Conservation (phyloP, 352 stramenopile species). For the Aphanomyces stellatus region DNA sequence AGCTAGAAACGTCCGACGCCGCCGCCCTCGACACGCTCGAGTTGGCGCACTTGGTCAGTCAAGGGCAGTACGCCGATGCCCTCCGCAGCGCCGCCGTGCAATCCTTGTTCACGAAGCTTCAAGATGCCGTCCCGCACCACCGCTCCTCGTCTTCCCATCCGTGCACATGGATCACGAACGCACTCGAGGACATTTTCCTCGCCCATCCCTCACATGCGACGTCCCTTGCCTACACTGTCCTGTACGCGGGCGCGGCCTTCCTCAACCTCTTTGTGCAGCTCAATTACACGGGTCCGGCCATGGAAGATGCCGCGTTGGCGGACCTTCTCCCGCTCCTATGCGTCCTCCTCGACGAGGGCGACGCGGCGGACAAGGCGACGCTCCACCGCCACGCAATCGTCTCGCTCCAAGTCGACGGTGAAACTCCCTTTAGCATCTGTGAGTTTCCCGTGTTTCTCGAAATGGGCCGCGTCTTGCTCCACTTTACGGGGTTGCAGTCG, state of each 20-base stretch:
- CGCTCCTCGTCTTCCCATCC: constrained; percentile 27
- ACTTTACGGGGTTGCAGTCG: constrained; percentile 48
- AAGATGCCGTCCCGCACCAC: not conserved
- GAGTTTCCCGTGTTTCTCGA: constrained; percentile 64
- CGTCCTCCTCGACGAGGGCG: constrained; percentile 26
- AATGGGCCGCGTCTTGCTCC: constrained; percentile 49
- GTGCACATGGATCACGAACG: constrained; percentile 32
- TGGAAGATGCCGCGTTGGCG: constrained; percentile 39
- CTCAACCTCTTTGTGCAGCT: constrained; percentile 74
- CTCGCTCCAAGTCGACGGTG: constrained; percentile 63
- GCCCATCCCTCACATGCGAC: constrained; percentile 26
- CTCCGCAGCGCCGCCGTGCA: constrained; percentile 34
- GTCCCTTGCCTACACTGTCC: constrained; percentile 40
- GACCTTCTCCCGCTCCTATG: constrained; percentile 38
- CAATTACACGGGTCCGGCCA: constrained; percentile 72
- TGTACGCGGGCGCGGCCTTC: constrained; percentile 51
- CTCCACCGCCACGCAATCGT: constrained; percentile 50
- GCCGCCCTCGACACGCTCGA: constrained; percentile 25
- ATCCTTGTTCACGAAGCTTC: constrained; percentile 27
- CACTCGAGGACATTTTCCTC: constrained; percentile 36
- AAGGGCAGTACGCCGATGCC: constrained; percentile 51
- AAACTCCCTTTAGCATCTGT: constrained; percentile 72
- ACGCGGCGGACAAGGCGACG: constrained; percentile 27
- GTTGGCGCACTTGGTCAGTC: constrained; percentile 47
- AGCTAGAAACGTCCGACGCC: not conserved